Evolutionary conservation across 306 rosid genomes (phyloP), one percentile per base, ranked within the genome.

Genomic region (Cyclanthera cordifolia): DNA sequence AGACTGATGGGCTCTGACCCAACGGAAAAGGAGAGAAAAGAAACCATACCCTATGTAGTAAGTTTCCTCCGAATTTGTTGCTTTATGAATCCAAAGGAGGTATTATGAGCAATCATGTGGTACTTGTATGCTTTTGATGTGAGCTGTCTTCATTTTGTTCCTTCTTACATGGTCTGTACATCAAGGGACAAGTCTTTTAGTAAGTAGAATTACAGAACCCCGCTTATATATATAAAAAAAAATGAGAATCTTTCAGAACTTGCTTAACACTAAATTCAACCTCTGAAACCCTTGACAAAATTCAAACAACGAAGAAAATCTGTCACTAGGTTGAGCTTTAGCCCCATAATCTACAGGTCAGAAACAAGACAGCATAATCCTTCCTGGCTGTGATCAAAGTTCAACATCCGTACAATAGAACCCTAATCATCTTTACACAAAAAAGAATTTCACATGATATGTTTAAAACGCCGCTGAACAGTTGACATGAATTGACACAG

Each of bases 91-190:
- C 37, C 15, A 66, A 46, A 46, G 49, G 41, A 66, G 19, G 52
- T 12, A 27, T 25, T 47, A 66, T 24, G 43, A 66, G 41, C 48
- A 66, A 66, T 46, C 55, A 66, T 66, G 71, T 24, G 71, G 14
- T 24, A 8, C 24, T 25, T 46, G 71, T 46, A 47, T 46, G 55
- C 43, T 66, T 66, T 25, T 47, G 54, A 46, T 47, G 55, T 46
- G 12, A 6, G 53, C 52, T 64, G 70, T 45, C 70, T 24, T 19
- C 37, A 64, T 64, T 43, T 20, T 64, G 70, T 39, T 39, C 52
- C 53, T 43, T 43, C 17, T 43, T 23, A 28, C 46, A 23, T 46
- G 70, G 71, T 66, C 54, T 46, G 24, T 66, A 54, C 41, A 46
- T 66, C 55, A 66, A 45, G 71, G 71, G 54, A 2, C 71, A 25